Conservation (phyloP, 805 yeast species). For the Debaryomyces tyrocola region DNA sequence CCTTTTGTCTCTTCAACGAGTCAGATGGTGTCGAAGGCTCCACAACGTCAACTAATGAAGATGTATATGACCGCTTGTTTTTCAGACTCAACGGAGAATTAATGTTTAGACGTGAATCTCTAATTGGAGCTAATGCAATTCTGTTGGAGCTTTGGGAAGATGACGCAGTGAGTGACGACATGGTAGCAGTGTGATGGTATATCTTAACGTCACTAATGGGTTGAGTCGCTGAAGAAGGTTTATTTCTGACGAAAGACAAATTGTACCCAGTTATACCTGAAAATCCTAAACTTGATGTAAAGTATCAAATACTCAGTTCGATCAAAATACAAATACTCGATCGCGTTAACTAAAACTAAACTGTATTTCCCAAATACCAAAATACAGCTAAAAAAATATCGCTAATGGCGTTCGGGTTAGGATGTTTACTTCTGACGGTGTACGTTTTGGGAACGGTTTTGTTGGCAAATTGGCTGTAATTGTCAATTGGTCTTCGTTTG, state of each 20-base stretch:
- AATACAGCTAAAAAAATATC: not conserved
- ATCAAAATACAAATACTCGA: not conserved
- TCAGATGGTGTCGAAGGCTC: not conserved
- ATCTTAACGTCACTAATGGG: not conserved
- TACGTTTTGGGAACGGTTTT: not conserved
- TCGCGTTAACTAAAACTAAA: not conserved
- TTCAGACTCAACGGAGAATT: conserved; percentile 13
- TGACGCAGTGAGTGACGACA: conserved; percentile 3
- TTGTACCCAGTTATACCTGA: too few species aligned
- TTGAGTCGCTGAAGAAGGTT: too few species aligned
- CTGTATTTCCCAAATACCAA: not conserved
- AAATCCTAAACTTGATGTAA: not conserved
- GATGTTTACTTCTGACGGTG: not conserved
- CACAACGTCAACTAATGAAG: conserved; percentile 2
- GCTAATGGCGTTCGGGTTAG: not conserved
- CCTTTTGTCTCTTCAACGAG: not conserved
- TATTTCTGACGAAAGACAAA: too few species aligned
- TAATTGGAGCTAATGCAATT: conserved; percentile 39
- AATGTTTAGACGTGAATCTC: conserved; percentile 28
- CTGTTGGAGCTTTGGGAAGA: conserved; percentile 20
- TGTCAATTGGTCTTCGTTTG: not conserved
- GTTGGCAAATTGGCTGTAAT: not conserved
- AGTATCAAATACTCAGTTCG: not conserved
- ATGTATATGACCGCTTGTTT: not conserved
- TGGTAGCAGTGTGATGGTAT: not conserved